phyloP scores from a whole-genome alignment of 2,329 filamentous ascomycete genomes.

The Stagonosporopsis chrysanthemi region DNA sequence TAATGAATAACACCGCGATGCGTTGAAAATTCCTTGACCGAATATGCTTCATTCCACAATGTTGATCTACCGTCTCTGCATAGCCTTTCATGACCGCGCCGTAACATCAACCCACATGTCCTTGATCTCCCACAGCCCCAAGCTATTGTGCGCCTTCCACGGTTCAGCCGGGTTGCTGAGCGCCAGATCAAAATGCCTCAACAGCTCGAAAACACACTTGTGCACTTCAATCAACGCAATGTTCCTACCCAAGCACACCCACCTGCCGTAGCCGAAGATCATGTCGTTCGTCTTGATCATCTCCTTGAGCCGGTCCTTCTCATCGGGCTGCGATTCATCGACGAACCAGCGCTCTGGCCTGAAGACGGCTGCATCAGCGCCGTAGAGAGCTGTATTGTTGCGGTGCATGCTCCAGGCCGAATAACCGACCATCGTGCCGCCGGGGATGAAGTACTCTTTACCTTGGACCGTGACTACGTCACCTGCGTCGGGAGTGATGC shows the following conservation, averaged over 20 bases:
- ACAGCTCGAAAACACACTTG: slow-evolving; percentile 53
- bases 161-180: slow-evolving; percentile 40
- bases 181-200: slow-evolving; percentile 44
- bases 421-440: slow-evolving; percentile 46
- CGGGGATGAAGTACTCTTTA: slow-evolving; percentile 43
- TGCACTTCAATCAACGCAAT: slow-evolving; percentile 50
- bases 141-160: slow-evolving; percentile 39
- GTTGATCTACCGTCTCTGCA: not conserved
- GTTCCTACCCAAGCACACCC: slow-evolving; percentile 44
- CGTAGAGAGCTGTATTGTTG: slow-evolving; percentile 41
- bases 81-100: slow-evolving; percentile 12
- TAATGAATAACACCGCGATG: not conserved
- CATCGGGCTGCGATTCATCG: slow-evolving; percentile 27
- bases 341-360: slow-evolving; percentile 60
- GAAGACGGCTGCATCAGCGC: slow-evolving; percentile 55
- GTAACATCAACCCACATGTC: slow-evolving; percentile 46
- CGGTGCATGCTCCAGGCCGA: slow-evolving; percentile 44
- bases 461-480: slow-evolving; percentile 41
- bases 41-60: not conserved
- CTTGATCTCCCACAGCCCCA: slow-evolving; percentile 41
- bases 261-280: slow-evolving; percentile 49
- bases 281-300: slow-evolving; percentile 47
- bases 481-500: slow-evolving; percentile 40
- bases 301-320: slow-evolving; percentile 33
- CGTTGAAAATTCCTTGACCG: no score